phyloP scores from a whole-genome alignment of 1,139 yeast species.

The Candida pseudoviswanathii region DNA sequence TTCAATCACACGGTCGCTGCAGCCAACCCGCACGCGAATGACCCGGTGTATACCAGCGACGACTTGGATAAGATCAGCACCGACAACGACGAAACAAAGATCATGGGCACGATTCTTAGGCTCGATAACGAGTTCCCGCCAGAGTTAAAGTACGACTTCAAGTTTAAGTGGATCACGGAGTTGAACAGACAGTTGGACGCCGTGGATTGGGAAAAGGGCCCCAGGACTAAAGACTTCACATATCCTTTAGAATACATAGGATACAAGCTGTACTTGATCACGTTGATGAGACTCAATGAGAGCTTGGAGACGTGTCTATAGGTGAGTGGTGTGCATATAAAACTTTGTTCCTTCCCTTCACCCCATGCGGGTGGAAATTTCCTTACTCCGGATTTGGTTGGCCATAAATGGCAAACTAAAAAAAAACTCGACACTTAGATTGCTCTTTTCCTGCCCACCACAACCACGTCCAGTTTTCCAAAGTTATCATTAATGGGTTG shows the following conservation, averaged over 20 bases:
- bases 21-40: conserved; percentile 16
- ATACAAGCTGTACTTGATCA: conserved; percentile 29
- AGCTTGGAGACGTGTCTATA: conserved; percentile 29
- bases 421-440: background rate
- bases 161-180: conserved; percentile 30
- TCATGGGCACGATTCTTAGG: conserved; percentile 32
- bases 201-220: conserved; percentile 12
- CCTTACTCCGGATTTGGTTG: background rate
- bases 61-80: conserved; percentile 21
- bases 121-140: conserved; percentile 34
- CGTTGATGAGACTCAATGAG: conserved; percentile 40
- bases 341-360: no score
- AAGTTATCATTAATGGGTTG: conserved; percentile 16
- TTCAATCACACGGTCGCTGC: conserved; percentile 38
- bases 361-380: background rate
- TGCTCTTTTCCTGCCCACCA: background rate
- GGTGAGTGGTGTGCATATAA: background rate
- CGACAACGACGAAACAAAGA: conserved; percentile 28
- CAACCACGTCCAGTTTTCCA: background rate
- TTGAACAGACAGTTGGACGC: conserved; percentile 13
- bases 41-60: conserved; percentile 22
- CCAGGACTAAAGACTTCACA: conserved; percentile 11
- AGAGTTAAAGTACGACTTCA: conserved; percentile 31
- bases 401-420: background rate
- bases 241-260: conserved; percentile 22